Base-by-base conservation (phyloP, 805 yeast genomes). In the Wickerhamiella dianesei region DNA sequence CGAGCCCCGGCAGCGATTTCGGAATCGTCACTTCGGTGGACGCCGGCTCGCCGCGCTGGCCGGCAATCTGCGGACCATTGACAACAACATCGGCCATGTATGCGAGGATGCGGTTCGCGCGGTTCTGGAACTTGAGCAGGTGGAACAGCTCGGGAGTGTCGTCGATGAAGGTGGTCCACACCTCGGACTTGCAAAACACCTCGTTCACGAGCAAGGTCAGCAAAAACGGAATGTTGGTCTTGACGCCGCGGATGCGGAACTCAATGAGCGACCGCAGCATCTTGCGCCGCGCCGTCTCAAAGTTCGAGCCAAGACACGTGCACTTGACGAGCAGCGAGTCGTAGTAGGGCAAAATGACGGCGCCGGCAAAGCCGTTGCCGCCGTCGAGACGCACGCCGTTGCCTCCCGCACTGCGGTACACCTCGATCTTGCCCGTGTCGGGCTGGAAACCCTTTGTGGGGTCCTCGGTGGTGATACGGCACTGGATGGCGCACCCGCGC, bases 341-440 rank as follows among this genome's bases (percentile, higher is more conserved):
- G 69, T 89, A 89, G 68, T 86, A 95, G 39, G 98, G 98, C 32
- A 95, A 81, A 56, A 89, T 92, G 55, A 92, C 79, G 19, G 96
- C 83, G 54, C 98, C 98, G 12, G 95, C 94, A 65, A 86, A 89
- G 3, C 96, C 96, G 64, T 89, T 89, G 69, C 97, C 97, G 71
- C 98, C 98, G 61, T 89, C 98, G 57, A 92, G 75, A 71, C 99
- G 80, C 43, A 92, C 96, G 66, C 99, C 99, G 63, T 92, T 92
- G 73, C 99, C 99, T 69, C 98, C 98, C 19, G 97, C 85, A 41
- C 96, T 87, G 66, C 97, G 79, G 73, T 89, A 89, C 41, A 89
- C 98, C 67, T 89, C 98, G 59, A 89, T 82, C 68, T 88, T 87
- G 64, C 98, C 98, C 2, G 97, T 92, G 64, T 89, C 98, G 14